A percentile compares a stretch with the other conserved stretches of the same genome.
Conservation (phyloP, 2,329 filamentous ascomycete species). For the Hyphodiscus sp. region DNA sequence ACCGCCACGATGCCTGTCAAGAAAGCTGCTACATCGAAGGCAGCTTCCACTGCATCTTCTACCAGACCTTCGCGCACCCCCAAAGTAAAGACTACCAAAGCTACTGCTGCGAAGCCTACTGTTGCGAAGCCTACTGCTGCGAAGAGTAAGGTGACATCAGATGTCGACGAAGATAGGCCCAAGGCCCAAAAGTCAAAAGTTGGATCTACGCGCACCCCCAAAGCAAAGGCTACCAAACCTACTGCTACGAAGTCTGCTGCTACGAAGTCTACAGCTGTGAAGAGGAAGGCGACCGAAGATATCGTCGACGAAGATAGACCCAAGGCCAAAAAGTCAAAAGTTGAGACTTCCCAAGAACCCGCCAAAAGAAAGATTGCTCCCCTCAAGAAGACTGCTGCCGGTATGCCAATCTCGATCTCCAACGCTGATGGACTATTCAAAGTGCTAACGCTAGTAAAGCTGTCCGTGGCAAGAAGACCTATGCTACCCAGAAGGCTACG, state of each 20-base stretch:
- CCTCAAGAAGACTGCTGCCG: neutral
- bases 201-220: too few relatives aligned
- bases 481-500: neutral
- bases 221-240: too few relatives aligned
- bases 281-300: too few relatives aligned
- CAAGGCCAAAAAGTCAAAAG: neutral
- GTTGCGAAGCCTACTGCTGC: neutral
- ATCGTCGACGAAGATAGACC: neutral
- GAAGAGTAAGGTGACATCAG: neutral
- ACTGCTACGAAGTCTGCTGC: too few relatives aligned
- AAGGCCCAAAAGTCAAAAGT: neutral
- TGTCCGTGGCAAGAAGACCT: neutral
- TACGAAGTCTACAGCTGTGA: too few relatives aligned
- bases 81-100: neutral
- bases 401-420: neutral
- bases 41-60: neutral
- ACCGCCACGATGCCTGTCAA: neutral
- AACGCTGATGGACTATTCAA: neutral
- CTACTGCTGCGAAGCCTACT: neutral
- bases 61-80: neutral
- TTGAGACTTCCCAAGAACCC: neutral
- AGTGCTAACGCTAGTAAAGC: neutral
- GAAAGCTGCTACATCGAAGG: neutral
- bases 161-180: neutral
- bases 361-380: neutral